Base-by-base conservation (phyloP, 768 basidiomycete genomes). In the Sistotremastrum suecicum region DNA sequence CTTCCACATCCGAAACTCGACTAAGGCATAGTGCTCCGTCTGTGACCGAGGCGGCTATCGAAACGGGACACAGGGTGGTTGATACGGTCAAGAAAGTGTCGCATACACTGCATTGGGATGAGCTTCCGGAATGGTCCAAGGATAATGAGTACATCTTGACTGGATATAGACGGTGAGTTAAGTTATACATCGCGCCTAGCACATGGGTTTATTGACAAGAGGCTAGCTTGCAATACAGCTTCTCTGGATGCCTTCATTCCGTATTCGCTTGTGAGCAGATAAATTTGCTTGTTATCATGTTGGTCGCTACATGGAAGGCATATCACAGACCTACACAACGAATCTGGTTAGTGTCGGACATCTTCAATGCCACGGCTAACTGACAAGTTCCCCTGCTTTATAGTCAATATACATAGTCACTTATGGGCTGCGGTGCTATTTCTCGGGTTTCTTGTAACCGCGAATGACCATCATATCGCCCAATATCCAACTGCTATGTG, bases 381-480 rank as follows among this genome's bases (percentile, higher is more conserved):
- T 43, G 29, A 48, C 34, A 5, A 12, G 5, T 50, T 54, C 34
- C 39, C 40, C 44, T 37, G 7, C 43, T 43, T 33, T 41, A 11
- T 55, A 85, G 86, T 91, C 46, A 92, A 92, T 62, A 87, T 91
- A 40, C 83, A 88, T 61, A 82, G 72, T 48, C 89, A 91, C 57
- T 65, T 89, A 5, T 72, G 76, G 65, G 83, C 78, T 30, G 76
- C 80, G 33, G 56, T 74, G 3, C 54, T 84, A 29, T 86, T 85
- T 56, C 54, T 64, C 10, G 68, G 69, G 57, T 61, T 83, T 44
- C 63, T 81, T 34, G 54, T 57, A 37, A 75, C 74, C 4, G 75
- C 78, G 51, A 70, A 71, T 48, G 60, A 67, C 28, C 63, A 63
- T 39, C 67, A 81, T 53, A 61, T 82, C 44, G 61, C 62, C 31